phyloP scores from a whole-genome alignment of 2,329 filamentous ascomycete genomes.

The Cucurbitaria berberidis region DNA sequence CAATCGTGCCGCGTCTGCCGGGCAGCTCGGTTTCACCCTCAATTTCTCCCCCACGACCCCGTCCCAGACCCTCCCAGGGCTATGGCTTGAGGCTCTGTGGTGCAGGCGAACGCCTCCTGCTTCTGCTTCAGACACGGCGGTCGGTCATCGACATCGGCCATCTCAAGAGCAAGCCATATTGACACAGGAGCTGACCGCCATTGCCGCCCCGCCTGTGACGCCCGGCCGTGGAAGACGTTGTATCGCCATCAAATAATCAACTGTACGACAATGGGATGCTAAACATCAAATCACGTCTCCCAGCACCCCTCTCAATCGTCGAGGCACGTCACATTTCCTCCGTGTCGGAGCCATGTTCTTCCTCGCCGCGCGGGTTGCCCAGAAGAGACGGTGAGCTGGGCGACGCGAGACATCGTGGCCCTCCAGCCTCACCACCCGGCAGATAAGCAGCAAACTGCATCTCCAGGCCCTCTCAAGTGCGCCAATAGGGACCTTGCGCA shows the following conservation, averaged over 20 bases:
- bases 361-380: slow-evolving; percentile 9
- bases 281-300: neutral
- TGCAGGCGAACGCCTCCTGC: slow-evolving; percentile 1
- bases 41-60: slow-evolving; percentile 9
- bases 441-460: slow-evolving; percentile 14
- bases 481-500: slow-evolving; percentile 9
- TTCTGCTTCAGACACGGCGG: neutral
- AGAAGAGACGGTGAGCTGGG: slow-evolving; percentile 28
- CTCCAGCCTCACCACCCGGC: slow-evolving; percentile 9
- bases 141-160: neutral
- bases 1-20: slow-evolving; percentile 13
- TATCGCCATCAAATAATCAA: slow-evolving; percentile 10
- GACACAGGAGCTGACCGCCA: slow-evolving; percentile 14
- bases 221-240: slow-evolving; percentile 2
- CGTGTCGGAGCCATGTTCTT: slow-evolving; percentile 11
- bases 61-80: slow-evolving; percentile 12
- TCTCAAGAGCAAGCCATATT: slow-evolving; percentile 12
- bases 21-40: slow-evolving; percentile 25
- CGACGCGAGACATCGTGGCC: slow-evolving; percentile 25
- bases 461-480: slow-evolving; percentile 1
- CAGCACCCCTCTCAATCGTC: slow-evolving; percentile 6
- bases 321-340: slow-evolving; percentile 11
- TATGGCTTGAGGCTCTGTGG: slow-evolving; percentile 13
- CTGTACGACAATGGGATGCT: slow-evolving; percentile 7
- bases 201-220: slow-evolving; percentile 1